These are phyloP conservation scores for Atkinsonella texensis DNA, from an alignment of 2,329 filamentous ascomycete genomes.

Conservation along the genomic window DNA sequence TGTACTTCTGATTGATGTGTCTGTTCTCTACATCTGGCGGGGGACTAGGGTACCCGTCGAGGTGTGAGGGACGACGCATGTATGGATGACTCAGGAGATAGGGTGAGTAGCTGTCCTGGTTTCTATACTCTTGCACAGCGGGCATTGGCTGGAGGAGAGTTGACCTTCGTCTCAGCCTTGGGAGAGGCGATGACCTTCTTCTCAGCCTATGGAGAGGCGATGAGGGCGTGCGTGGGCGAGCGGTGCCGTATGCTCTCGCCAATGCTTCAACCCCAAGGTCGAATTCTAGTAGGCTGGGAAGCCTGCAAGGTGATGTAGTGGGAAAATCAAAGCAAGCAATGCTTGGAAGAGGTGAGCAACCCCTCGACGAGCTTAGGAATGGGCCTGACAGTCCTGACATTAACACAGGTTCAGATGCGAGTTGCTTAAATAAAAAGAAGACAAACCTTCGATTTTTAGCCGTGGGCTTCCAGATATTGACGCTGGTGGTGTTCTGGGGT, in stretches of 20 bases:
- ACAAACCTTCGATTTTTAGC: slow-evolving; percentile 21
- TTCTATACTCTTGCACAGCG: slow-evolving; percentile 11
- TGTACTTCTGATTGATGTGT: slow-evolving; percentile 33
- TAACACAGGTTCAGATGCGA: slow-evolving; percentile 1
- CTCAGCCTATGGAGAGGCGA: slow-evolving; percentile 14
- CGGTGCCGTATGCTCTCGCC: slow-evolving; percentile 18
- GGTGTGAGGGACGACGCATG: slow-evolving; percentile 10
- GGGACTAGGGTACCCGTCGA: slow-evolving; percentile 23
- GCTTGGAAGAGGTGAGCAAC: slow-evolving; percentile 16
- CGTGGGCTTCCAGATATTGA: slow-evolving; percentile 24
- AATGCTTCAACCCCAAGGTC: slow-evolving; percentile 26
- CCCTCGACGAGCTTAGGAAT: slow-evolving; percentile 11
- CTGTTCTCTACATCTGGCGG: slow-evolving; percentile 24
- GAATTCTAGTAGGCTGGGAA: slow-evolving; percentile 26
- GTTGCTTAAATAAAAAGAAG: neutral
- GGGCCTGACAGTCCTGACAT: slow-evolving; percentile 9
- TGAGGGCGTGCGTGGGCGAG: slow-evolving; percentile 15
- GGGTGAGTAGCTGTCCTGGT: slow-evolving; percentile 12
- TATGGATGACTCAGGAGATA: slow-evolving; percentile 14
- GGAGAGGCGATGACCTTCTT: neutral
- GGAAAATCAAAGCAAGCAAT: slow-evolving; percentile 9
- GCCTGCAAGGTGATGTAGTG: slow-evolving; percentile 12
- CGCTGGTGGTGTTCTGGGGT: slow-evolving; percentile 19
- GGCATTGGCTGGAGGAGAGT: slow-evolving; percentile 15
- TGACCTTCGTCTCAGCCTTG: slow-evolving; percentile 12